A percentile compares a stretch with the other conserved stretches of the same genome.
phyloP scores from a whole-genome alignment of 1,284 basidiomycete species.

The Lentinula novae-zelandiae region DNA sequence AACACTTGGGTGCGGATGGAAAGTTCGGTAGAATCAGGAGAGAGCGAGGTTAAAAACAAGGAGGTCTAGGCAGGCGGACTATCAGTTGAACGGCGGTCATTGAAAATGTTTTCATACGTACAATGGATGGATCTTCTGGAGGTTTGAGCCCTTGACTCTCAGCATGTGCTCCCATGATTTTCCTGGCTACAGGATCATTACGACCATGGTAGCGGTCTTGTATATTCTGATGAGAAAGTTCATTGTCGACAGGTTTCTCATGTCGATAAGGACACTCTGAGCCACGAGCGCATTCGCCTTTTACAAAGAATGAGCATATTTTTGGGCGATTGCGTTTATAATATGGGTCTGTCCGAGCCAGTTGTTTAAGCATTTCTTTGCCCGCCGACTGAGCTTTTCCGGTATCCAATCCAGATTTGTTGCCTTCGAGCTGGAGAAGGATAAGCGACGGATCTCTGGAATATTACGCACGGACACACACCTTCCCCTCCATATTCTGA shows the following conservation, averaged over 20 bases:
- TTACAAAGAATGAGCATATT: conserved; percentile 93
- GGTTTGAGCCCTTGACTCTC: conserved; percentile 79
- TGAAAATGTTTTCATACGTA: conserved; percentile 38
- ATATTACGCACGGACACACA: conserved; percentile 29
- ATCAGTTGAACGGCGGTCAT: conserved; percentile 7
- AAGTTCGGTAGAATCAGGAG: conserved; percentile 69
- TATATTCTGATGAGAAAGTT: conserved; percentile 87
- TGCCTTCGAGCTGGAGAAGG: conserved; percentile 56
- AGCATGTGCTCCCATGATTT: conserved; percentile 77
- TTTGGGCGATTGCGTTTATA: conserved; percentile 97
- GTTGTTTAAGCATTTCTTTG: conserved; percentile 93
- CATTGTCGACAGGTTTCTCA: conserved; percentile 83
- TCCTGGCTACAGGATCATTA: conserved; percentile 88
- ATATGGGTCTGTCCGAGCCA: conserved; percentile 91
- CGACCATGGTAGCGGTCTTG: conserved; percentile 89
- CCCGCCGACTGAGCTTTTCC: conserved; percentile 73
- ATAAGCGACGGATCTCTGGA: not conserved
- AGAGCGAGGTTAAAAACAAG: conserved; percentile 85
- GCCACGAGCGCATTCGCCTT: conserved; percentile 93
- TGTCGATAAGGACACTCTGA: conserved; percentile 93
- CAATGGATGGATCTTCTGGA: conserved; percentile 85
- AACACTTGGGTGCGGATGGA: conserved; percentile 77
- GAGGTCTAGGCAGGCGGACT: conserved; percentile 63
- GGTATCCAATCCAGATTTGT: conserved; percentile 65
- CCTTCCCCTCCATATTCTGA: conserved; percentile 92